phyloP scores from a whole-genome alignment of 139 green algal species.

The Chlorella ohadii region DNA sequence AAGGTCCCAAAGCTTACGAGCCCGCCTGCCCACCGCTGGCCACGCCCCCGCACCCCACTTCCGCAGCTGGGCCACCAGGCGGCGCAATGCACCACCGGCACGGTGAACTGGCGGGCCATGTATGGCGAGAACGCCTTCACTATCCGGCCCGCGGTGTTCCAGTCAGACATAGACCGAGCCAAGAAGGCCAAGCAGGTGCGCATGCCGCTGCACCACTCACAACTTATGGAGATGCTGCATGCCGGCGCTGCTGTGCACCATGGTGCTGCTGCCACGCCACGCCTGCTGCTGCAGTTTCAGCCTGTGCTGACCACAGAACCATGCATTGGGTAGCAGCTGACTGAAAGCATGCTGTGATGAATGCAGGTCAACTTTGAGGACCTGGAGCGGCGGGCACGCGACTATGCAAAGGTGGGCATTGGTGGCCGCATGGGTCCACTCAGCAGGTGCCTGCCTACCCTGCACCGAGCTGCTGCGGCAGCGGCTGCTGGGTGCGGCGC shows the following conservation, averaged over 20 bases:
- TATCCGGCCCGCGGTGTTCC: conserved; percentile 70
- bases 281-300: too few species aligned
- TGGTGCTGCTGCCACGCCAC: too few species aligned
- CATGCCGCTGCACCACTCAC: too few species aligned
- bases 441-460: too few species aligned
- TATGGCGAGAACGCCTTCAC: conserved; percentile 88
- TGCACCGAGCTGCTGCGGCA: neutral
- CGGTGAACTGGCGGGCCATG: conserved; percentile 89
- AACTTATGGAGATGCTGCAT: too few species aligned
- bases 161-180: conserved; percentile 66
- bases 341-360: too few species aligned
- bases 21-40: neutral
- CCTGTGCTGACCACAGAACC: too few species aligned
- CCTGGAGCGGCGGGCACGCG: conserved; percentile 64
- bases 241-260: too few species aligned
- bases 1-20: too few species aligned
- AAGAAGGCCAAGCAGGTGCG: conserved; percentile 53
- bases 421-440: neutral
- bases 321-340: too few species aligned
- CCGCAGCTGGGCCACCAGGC: conserved; percentile 89
- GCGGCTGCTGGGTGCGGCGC: neutral
- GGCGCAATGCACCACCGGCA: conserved; percentile 86
- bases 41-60: neutral
- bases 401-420: conserved; percentile 64
- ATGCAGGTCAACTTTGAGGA: conserved; percentile 59